Evolutionary conservation across 352 stramenopile genomes (phyloP).

Genomic region (Globisporangium perplexum): DNA sequence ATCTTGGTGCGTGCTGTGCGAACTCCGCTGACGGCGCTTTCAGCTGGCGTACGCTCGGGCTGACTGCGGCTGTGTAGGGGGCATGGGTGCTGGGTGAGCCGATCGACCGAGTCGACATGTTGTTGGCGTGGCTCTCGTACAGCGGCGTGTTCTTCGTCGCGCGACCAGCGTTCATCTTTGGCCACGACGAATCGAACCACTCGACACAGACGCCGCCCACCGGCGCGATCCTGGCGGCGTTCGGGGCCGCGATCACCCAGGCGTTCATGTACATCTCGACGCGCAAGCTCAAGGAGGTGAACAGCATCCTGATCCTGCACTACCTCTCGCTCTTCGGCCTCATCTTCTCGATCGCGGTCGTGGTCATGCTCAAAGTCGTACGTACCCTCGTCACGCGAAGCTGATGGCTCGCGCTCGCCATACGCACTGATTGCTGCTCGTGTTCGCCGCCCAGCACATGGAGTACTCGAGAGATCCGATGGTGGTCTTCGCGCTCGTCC

Average conservation of each 20-base stretch:
- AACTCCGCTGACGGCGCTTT: neutral
- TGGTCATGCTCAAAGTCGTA: constrained; percentile 31
- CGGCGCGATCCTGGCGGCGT: constrained; percentile 29
- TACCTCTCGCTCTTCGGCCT: constrained; percentile 35
- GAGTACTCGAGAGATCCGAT: constrained; percentile 12
- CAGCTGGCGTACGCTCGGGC: neutral
- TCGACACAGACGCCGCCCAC: constrained; percentile 12
- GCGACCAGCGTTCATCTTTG: constrained; percentile 48
- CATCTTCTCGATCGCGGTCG: constrained; percentile 17
- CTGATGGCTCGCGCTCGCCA: no score
- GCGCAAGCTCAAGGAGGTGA: constrained; percentile 40
- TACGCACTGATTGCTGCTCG: no score
- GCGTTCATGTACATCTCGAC: constrained; percentile 47
- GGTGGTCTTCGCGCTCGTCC: constrained; percentile 37
- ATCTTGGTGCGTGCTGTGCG: constrained; percentile 28
- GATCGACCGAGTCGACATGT: constrained; percentile 40
- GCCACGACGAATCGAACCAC: constrained; percentile 6
- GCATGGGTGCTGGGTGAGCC: constrained; percentile 37
- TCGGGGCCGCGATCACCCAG: constrained; percentile 40
- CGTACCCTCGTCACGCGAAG: no score
- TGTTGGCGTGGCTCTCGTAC: constrained; percentile 44
- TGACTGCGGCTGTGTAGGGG: constrained; percentile 16
- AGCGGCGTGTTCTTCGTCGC: constrained; percentile 59
- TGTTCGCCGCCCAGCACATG: no score
- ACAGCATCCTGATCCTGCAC: constrained; percentile 30